Evolutionary conservation across 805 yeast species (phyloP).

Genomic region (Danielia oregonensis): DNA sequence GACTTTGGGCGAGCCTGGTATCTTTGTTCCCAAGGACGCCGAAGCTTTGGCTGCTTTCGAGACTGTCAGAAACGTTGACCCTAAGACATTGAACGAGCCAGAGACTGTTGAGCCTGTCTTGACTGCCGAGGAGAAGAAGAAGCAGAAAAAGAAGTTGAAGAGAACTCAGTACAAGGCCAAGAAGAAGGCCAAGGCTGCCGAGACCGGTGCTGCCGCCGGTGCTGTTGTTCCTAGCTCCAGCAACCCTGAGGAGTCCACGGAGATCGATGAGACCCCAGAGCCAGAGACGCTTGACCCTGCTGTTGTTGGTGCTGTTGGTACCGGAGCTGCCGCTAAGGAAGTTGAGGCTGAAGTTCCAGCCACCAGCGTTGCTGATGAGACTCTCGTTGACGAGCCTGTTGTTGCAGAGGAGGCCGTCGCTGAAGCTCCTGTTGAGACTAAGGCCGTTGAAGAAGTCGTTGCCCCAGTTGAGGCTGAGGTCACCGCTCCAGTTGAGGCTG

Average conservation of each 20-base stretch:
- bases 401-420: slow-evolving; percentile 2
- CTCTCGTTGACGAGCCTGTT: slow-evolving; percentile 1
- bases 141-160: slow-evolving; percentile 43
- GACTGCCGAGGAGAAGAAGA: slow-evolving; percentile 22
- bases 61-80: slow-evolving; percentile 48
- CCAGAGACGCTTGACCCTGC: slow-evolving; percentile 15
- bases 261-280: slow-evolving; percentile 7
- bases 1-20: slow-evolving; percentile 69
- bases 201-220: slow-evolving; percentile 7
- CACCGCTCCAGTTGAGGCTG: slow-evolving; percentile 5
- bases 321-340: slow-evolving; percentile 5
- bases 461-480: slow-evolving; percentile 12
- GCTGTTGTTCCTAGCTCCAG: slow-evolving; percentile 4
- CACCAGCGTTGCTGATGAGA: slow-evolving; percentile 3
- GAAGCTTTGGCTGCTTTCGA: slow-evolving; percentile 63
- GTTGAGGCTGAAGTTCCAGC: slow-evolving; percentile 12
- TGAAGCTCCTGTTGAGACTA: slow-evolving; percentile 3
- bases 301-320: slow-evolving; percentile 16
- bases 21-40: slow-evolving; percentile 60
- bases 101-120: slow-evolving; percentile 11
- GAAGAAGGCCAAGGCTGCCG: slow-evolving; percentile 29
- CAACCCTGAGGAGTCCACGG: slow-evolving; percentile 7
- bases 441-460: slow-evolving; percentile 6
- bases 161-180: slow-evolving; percentile 40
- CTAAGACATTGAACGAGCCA: slow-evolving; percentile 47